Conservation (phyloP, 1,139 yeast species). For the Candida frijolesensis region DNA sequence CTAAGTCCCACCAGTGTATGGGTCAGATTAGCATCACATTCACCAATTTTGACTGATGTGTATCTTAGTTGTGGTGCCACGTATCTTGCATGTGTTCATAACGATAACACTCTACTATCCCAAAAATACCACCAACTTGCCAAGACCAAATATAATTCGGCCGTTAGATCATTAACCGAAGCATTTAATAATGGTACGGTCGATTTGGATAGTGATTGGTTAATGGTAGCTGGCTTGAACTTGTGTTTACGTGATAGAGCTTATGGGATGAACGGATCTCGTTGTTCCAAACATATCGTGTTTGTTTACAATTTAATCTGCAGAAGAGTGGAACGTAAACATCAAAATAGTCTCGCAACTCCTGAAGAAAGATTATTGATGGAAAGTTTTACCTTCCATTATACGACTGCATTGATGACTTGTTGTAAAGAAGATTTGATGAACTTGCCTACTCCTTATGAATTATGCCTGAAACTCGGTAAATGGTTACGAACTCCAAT, state of each 20-base stretch:
- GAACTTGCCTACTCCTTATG: constrained; percentile 13
- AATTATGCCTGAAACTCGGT: constrained; percentile 8
- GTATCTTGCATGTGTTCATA: constrained; percentile 10
- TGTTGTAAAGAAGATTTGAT: constrained; percentile 10
- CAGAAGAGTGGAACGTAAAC: neutral
- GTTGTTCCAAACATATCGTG: constrained; percentile 13
- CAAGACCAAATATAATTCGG: constrained; percentile 10
- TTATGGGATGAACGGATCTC: constrained; percentile 10
- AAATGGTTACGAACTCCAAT: constrained; percentile 12
- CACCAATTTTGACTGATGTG: constrained; percentile 11
- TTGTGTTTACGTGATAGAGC: constrained; percentile 14
- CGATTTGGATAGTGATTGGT: constrained; percentile 14
- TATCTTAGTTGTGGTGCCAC: constrained; percentile 15
- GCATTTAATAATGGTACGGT: constrained; percentile 7
- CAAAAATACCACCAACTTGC: constrained; percentile 9
- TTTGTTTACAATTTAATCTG: constrained; percentile 12
- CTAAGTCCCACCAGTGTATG: constrained; percentile 9
- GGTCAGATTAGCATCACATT: constrained; percentile 10
- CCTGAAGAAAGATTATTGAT: constrained; percentile 12
- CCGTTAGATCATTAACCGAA: constrained; percentile 8
- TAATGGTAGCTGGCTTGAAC: constrained; percentile 13
- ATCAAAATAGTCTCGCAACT: constrained; percentile 1
- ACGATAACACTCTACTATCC: constrained; percentile 3
- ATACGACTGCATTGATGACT: constrained; percentile 10
- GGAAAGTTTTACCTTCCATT: constrained; percentile 14